These are phyloP conservation scores for Tilletia horrida DNA, from an alignment of 1,284 basidiomycete species.

Conservation along the genomic window DNA sequence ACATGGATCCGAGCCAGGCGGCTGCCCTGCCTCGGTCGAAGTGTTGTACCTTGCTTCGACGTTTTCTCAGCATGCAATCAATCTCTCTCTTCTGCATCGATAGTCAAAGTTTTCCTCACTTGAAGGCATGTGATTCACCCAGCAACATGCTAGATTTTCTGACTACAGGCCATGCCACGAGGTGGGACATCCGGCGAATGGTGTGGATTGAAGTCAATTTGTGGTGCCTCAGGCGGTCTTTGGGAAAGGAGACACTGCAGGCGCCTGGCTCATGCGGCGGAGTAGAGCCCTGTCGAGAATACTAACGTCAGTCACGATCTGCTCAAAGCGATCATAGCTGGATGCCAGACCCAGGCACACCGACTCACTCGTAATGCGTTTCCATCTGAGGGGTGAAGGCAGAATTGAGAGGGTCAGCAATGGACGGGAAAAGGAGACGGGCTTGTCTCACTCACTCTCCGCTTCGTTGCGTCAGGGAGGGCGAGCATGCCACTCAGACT, in stretches of 20 bases:
- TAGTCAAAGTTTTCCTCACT: neutral
- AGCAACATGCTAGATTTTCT: too few relatives aligned
- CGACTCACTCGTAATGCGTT: conserved; percentile 4
- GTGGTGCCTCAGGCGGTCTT: neutral
- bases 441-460: neutral
- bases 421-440: too few relatives aligned
- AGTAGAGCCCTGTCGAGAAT: neutral
- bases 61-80: conserved; percentile 18
- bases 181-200: too few relatives aligned
- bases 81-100: conserved; percentile 11
- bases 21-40: too few relatives aligned
- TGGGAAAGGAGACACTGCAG: neutral
- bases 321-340: too few relatives aligned
- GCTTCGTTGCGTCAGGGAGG: neutral
- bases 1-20: too few relatives aligned
- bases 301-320: too few relatives aligned
- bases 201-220: too few relatives aligned
- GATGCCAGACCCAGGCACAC: too few relatives aligned
- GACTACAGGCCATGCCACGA: too few relatives aligned
- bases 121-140: too few relatives aligned
- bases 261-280: neutral
- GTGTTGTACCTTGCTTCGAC: neutral
- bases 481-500: neutral
- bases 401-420: too few relatives aligned
- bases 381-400: conserved; percentile 11